Conservation (phyloP, 495 filamentous ascomycete species). For the Xylaria curta region DNA sequence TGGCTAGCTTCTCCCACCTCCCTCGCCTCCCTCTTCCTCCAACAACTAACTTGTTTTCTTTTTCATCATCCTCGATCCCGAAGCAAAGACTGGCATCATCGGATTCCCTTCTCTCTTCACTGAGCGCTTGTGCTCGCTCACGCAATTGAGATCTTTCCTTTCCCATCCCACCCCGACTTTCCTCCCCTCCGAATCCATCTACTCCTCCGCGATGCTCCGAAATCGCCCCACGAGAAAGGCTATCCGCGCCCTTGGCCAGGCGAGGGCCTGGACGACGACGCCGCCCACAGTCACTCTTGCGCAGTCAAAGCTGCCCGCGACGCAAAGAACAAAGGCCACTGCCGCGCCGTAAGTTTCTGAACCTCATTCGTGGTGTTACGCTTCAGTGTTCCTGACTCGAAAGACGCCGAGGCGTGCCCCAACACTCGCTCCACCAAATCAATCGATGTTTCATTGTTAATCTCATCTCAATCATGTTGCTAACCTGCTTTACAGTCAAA, state of each 20-base stretch:
- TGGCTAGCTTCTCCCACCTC: constrained; percentile 4
- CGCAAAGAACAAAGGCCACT: constrained; percentile 12
- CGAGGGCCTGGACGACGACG: constrained; percentile 9
- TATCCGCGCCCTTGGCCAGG: constrained; percentile 8
- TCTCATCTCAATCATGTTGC: constrained; percentile 10
- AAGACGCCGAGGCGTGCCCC: constrained; percentile 7
- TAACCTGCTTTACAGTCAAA: constrained; percentile 12
- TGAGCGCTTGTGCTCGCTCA: constrained; percentile 7
- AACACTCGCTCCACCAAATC: constrained; percentile 1
- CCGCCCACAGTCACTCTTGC: constrained; percentile 12
- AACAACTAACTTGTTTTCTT: constrained; percentile 4
- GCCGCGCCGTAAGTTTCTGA: constrained; percentile 8
- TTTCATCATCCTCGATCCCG: constrained; percentile 6
- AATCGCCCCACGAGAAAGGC: constrained; percentile 5
- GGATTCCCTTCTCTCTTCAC: constrained; percentile 9
- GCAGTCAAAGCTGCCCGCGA: constrained; percentile 7
- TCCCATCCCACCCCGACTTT: constrained; percentile 7
- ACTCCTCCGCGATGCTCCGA: constrained; percentile 7
- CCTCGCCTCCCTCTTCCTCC: constrained; percentile 7
- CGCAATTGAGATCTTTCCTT: constrained; percentile 8
- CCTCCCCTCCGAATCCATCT: constrained; percentile 9
- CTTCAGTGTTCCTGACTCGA: constrained; percentile 9
- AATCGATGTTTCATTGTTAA: constrained; percentile 13
- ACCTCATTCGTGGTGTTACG: background rate
- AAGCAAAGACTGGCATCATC: background rate